phyloP scores from a whole-genome alignment of 192 early-diverging fungal genomes.

The Umbelopsis sp. region DNA sequence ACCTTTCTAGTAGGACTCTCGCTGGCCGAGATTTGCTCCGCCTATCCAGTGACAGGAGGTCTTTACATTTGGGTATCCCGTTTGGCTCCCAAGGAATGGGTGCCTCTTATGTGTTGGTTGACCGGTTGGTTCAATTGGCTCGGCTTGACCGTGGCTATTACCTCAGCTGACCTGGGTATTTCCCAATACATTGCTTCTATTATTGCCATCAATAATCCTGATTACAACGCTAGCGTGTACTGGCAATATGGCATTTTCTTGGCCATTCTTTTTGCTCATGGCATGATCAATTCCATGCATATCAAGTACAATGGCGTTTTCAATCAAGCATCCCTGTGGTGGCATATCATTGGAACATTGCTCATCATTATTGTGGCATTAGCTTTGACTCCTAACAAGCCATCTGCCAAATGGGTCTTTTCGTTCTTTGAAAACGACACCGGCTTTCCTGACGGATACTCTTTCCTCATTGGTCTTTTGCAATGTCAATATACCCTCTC shows the following conservation, averaged over 20 bases:
- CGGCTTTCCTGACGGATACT: slow-evolving; percentile 54
- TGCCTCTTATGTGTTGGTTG: slow-evolving; percentile 54
- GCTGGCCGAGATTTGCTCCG: slow-evolving; percentile 56
- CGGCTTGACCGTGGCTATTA: slow-evolving; percentile 51
- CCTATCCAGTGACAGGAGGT: slow-evolving; percentile 53
- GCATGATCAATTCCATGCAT: slow-evolving; percentile 55
- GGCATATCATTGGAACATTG: slow-evolving; percentile 47
- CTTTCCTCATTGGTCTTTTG: slow-evolving; percentile 53
- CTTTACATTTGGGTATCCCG: slow-evolving; percentile 58
- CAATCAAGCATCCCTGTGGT: slow-evolving; percentile 48
- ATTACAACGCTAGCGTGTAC: slow-evolving; percentile 41
- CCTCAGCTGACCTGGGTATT: slow-evolving; percentile 53
- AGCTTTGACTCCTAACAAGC: slow-evolving; percentile 45
- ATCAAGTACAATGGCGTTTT: slow-evolving; percentile 55
- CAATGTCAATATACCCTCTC: slow-evolving; percentile 62
- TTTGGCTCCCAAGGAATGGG: slow-evolving; percentile 49
- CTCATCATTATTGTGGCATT: slow-evolving; percentile 52
- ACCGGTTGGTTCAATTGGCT: slow-evolving; percentile 61
- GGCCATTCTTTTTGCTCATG: slow-evolving; percentile 51
- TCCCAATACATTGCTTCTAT: slow-evolving; percentile 52
- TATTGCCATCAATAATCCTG: slow-evolving; percentile 32
- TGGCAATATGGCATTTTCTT: slow-evolving; percentile 57
- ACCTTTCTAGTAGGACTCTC: slow-evolving; percentile 52
- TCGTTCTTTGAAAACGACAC: slow-evolving; percentile 57
- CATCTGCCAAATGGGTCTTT: slow-evolving; percentile 52